Percentiles rank a stretch among this genome's conserved stretches.
These are phyloP conservation scores for Aspergillus sp. DNA, from an alignment of 2,329 filamentous ascomycete species.

Conservation along the genomic window DNA sequence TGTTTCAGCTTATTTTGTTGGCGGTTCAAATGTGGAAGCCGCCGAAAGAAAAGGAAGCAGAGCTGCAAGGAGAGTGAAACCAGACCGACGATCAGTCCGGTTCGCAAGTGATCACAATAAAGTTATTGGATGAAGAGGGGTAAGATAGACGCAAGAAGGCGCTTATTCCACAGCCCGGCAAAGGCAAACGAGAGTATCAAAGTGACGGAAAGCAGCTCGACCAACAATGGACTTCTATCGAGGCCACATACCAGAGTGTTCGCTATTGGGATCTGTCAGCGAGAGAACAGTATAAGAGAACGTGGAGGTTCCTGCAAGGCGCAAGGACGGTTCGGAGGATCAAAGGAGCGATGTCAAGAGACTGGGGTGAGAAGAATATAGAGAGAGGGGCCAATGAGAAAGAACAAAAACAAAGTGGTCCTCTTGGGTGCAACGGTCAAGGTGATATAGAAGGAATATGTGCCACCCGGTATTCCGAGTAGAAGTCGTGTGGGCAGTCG, in stretches of 20 bases:
- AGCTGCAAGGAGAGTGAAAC: slow-evolving; percentile 37
- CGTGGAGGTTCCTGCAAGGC: slow-evolving; percentile 18
- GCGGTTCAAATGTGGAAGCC: slow-evolving; percentile 16
- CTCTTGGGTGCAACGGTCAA: background rate
- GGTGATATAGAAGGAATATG: slow-evolving; percentile 23
- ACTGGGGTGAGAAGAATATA: slow-evolving; percentile 2
- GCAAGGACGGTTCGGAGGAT: slow-evolving; percentile 11
- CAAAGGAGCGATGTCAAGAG: slow-evolving; percentile 18
- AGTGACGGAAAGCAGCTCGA: slow-evolving; percentile 19
- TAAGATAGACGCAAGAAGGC: slow-evolving; percentile 12
- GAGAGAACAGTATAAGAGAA: slow-evolving; percentile 24
- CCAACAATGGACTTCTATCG: slow-evolving; percentile 15
- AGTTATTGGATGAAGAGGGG: slow-evolving; percentile 19
- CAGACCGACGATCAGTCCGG: slow-evolving; percentile 30
- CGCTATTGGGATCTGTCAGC: slow-evolving; percentile 27
- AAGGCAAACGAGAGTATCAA: slow-evolving; percentile 16
- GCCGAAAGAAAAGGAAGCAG: slow-evolving; percentile 28
- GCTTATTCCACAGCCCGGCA: background rate
- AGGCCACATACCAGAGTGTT: slow-evolving; percentile 30
- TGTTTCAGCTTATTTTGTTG: slow-evolving; percentile 24
- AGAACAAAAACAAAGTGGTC: slow-evolving; percentile 12
- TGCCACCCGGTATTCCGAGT: slow-evolving; percentile 22
- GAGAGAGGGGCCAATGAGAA: slow-evolving; percentile 12
- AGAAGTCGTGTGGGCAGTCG: slow-evolving; percentile 37
- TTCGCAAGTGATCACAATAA: slow-evolving; percentile 24